A percentile compares a stretch with the other conserved stretches of the same genome.
Evolutionary conservation across 129 eudicot genomes (phyloP).

Genomic region (Rutidosis leptorrhynchoides): DNA sequence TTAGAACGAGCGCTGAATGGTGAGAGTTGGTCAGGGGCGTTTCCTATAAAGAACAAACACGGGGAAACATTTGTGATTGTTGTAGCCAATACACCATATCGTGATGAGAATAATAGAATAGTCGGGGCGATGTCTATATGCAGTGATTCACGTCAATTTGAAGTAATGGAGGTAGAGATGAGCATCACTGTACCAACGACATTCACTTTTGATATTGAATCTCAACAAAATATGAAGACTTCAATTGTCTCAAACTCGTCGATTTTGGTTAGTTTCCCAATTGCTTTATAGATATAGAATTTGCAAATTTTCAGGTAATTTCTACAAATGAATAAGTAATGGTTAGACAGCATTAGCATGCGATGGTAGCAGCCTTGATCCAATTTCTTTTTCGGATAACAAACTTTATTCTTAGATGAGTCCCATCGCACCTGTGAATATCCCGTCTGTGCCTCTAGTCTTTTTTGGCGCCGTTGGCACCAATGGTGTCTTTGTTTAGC

Average conservation of each 20-base stretch:
- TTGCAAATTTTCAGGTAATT: no score
- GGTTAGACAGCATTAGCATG: no score
- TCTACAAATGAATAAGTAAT: no score
- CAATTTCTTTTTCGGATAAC: no score
- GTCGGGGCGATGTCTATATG: constrained; percentile 55
- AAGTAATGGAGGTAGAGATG: constrained; percentile 21
- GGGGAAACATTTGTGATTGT: constrained; percentile 46
- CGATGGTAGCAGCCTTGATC: no score
- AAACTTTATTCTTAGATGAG: no score
- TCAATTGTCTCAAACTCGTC: constrained; percentile 77
- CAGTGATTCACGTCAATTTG: constrained; percentile 45
- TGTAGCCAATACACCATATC: constrained; percentile 55
- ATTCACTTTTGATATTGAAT: constrained; percentile 62
- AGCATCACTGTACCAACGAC: constrained; percentile 14
- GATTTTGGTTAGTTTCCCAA: constrained; percentile 55
- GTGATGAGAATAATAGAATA: constrained; percentile 45
- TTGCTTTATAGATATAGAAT: neutral
- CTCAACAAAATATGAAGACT: constrained; percentile 77
- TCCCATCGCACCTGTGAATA: no score
- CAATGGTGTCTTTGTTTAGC: no score
- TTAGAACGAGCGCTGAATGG: constrained; percentile 53
- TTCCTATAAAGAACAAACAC: constrained; percentile 52
- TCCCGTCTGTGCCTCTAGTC: no score
- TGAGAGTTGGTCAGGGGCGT: constrained; percentile 66
- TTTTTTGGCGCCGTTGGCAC: no score